phyloP scores from a whole-genome alignment of 148 eudicot species.

The Fagopyrum tataricum region DNA sequence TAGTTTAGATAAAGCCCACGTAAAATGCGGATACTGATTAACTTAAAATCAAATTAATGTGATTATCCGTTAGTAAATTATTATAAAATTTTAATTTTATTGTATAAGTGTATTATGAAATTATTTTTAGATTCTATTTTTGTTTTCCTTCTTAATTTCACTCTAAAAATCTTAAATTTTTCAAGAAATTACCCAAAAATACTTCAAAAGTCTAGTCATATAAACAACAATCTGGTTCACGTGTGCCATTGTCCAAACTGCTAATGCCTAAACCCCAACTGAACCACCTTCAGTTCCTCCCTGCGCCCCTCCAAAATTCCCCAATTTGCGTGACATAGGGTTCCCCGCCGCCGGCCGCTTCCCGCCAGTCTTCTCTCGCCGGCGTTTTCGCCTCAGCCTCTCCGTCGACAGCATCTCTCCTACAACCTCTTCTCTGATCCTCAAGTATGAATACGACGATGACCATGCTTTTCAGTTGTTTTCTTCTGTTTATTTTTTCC shows the following conservation, averaged over 20 bases:
- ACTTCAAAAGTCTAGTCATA: too few relatives aligned
- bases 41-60: too few relatives aligned
- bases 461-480: not conserved
- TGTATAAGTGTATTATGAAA: too few relatives aligned
- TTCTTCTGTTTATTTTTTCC: not conserved
- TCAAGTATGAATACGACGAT: not conserved
- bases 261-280: not conserved
- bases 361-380: slow-evolving; percentile 8
- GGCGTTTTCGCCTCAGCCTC: not conserved
- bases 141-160: too few relatives aligned
- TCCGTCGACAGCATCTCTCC: not conserved
- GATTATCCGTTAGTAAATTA: too few relatives aligned
- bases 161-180: too few relatives aligned
- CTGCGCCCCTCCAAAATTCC: not conserved
- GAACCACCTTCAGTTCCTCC: not conserved
- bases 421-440: not conserved
- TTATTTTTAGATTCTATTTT: too few relatives aligned
- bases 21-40: too few relatives aligned
- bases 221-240: not conserved
- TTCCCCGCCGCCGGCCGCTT: not conserved
- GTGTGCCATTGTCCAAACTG: not conserved
- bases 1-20: too few relatives aligned
- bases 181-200: too few relatives aligned
- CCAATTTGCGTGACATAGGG: not conserved
- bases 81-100: too few relatives aligned